Conservation (phyloP, 2,329 filamentous ascomycete genomes). For the Aspergillus quadrilineatus region DNA sequence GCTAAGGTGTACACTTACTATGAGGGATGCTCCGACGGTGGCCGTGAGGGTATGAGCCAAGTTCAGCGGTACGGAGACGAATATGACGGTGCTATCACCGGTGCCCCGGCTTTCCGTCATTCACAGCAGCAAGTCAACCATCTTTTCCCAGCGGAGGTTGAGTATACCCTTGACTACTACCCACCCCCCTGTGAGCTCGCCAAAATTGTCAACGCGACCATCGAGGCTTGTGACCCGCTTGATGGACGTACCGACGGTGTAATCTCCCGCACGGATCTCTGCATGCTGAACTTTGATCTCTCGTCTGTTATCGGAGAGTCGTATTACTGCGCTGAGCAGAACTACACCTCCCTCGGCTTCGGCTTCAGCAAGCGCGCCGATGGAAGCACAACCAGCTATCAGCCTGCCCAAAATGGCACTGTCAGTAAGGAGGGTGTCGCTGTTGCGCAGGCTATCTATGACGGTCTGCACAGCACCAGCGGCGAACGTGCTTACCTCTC, state of each 20-base stretch:
- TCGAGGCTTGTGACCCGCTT: slow-evolving; percentile 54
- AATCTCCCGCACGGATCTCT: slow-evolving; percentile 50
- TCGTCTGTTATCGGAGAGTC: slow-evolving; percentile 46
- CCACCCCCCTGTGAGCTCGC: slow-evolving; percentile 39
- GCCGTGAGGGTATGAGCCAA: slow-evolving; percentile 53
- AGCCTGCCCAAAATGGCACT: slow-evolving; percentile 33
- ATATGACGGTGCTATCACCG: slow-evolving; percentile 48
- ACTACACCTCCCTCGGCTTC: slow-evolving; percentile 27
- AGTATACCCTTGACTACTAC: slow-evolving; percentile 43
- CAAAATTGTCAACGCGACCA: slow-evolving; percentile 36
- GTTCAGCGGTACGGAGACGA: slow-evolving; percentile 51
- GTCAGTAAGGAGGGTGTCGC: slow-evolving; percentile 29
- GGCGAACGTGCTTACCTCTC: slow-evolving; percentile 44
- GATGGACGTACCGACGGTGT: slow-evolving; percentile 57
- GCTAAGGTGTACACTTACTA: slow-evolving; percentile 25
- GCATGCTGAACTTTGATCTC: slow-evolving; percentile 48
- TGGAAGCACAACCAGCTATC: slow-evolving; percentile 26
- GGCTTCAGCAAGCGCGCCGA: slow-evolving; percentile 6
- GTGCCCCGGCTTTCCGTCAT: slow-evolving; percentile 50
- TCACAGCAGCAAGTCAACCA: slow-evolving; percentile 47
- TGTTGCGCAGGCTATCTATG: slow-evolving; percentile 37
- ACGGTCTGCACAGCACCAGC: slow-evolving; percentile 45
- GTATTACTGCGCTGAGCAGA: slow-evolving; percentile 44
- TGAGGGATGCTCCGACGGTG: slow-evolving; percentile 54
- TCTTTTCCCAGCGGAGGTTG: slow-evolving; percentile 38